Evolutionary conservation across 1,284 basidiomycete species (phyloP), one percentile per base, ranked within the genome.

Genomic region (Pseudomicrostroma phylloplanum): DNA sequence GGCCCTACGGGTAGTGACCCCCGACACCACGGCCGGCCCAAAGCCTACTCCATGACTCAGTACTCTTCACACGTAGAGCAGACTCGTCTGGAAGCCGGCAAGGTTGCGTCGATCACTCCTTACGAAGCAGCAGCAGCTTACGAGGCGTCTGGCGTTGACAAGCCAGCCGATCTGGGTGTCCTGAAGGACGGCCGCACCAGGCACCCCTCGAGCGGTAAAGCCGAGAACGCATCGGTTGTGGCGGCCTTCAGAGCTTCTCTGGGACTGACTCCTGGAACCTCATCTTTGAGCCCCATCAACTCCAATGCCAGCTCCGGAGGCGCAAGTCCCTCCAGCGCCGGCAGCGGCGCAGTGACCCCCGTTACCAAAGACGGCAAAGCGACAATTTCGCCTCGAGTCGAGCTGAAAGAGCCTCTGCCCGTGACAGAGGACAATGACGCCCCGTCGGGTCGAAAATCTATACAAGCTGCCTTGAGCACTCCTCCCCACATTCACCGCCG

Each of bases 141-240:
- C 23, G 56, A 57, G 39, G 56, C 40, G 4, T 13, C 11, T 19
- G 56, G 56, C 15, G 41, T n/a, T 12, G 56, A 57, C 17, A 57
- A 57, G 25, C 56, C 56, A 15, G 17, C 39, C 9, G n/a, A 36
- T 9, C 19, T 57, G 23, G 56, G 56, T 13, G 21, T 57, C 8
- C 43, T 57, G n/a, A 36, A 36, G 17, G 56, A 57, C 25, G 56
- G 56, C 3, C 39, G 56, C 2, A 57, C 56, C 23, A 17, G 56
- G 6, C 56, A 57, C 23, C 56, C 56, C 7, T 40, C 30, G 19
- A 42, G 40, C 17, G 56, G 56, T 3, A n/a, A 21, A 4, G 13
- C 40, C 3, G n/a, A 36, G n/a, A 19, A 11, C 26, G n/a, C 26
- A 11, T 11, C 56, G 4, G 26, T 42, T 2, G n/a, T 57, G 8